A percentile compares a stretch with the other conserved stretches of the same genome.
phyloP scores from a whole-genome alignment of 1,284 basidiomycete species.

The Ceratobasidium sp. region DNA sequence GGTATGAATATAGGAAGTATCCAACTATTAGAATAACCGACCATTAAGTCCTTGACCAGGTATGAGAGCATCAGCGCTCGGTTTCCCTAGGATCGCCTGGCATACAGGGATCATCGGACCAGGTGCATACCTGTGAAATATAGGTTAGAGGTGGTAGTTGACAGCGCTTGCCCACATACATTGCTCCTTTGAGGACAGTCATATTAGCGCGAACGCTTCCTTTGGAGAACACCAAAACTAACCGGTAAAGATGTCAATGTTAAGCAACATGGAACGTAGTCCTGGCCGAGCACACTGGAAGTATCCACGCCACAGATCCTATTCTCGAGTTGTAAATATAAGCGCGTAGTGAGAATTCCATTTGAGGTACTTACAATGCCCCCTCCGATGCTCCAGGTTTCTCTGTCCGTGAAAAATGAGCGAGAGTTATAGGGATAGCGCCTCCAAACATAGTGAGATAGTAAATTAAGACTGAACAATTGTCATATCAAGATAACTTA shows the following conservation, averaged over 20 bases:
- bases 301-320: slow-evolving; percentile 47
- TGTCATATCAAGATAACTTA: slow-evolving; percentile 41
- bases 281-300: slow-evolving; percentile 70
- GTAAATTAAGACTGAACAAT: no score
- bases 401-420: slow-evolving; percentile 76
- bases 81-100: slow-evolving; percentile 63
- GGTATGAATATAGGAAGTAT: no score
- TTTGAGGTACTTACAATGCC: slow-evolving; percentile 63
- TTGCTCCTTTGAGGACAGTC: not conserved
- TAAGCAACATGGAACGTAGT: slow-evolving; percentile 72
- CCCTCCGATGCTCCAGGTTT: slow-evolving; percentile 70
- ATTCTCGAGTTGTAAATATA: not conserved
- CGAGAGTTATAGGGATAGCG: slow-evolving; percentile 77
- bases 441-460: slow-evolving; percentile 38
- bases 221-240: slow-evolving; percentile 49
- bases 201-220: slow-evolving; percentile 51
- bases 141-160: not conserved
- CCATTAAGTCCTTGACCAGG: slow-evolving; percentile 50
- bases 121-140: slow-evolving; percentile 59
- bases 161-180: not conserved
- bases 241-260: slow-evolving; percentile 80
- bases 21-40: not conserved
- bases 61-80: slow-evolving; percentile 68
- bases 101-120: slow-evolving; percentile 63
- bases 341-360: slow-evolving; percentile 57